Percentiles rank a stretch among this genome's conserved stretches.
phyloP scores from a whole-genome alignment of 768 basidiomycete species.

The Auricularia cornea region DNA sequence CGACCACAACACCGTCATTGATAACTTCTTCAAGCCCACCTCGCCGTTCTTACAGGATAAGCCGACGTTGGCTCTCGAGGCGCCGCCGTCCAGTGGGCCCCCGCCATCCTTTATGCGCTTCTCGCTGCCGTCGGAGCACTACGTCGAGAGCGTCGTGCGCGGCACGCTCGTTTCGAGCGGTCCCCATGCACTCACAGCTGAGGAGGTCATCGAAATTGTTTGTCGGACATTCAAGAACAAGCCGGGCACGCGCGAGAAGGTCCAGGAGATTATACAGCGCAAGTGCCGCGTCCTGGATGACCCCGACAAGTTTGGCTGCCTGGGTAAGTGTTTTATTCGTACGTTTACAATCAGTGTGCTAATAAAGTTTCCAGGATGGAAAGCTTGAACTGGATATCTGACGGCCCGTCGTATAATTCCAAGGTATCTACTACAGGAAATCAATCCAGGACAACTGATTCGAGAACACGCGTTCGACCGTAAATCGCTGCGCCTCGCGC shows the following conservation, averaged over 20 bases:
- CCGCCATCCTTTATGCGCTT: slow-evolving; percentile 29
- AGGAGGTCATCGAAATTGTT: slow-evolving; percentile 57
- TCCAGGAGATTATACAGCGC: slow-evolving; percentile 66
- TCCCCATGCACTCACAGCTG: slow-evolving; percentile 47
- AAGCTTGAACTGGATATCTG: background rate
- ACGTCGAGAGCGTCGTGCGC: slow-evolving; percentile 57
- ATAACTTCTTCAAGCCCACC: slow-evolving; percentile 56
- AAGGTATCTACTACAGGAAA: background rate
- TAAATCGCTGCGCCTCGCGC: slow-evolving; percentile 24
- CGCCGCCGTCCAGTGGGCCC: slow-evolving; percentile 8
- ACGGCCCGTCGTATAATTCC: background rate
- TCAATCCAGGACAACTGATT: slow-evolving; percentile 4
- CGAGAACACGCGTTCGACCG: slow-evolving; percentile 25
- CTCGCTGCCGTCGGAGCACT: slow-evolving; percentile 70
- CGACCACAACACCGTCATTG: slow-evolving; percentile 40
- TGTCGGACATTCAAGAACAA: slow-evolving; percentile 40
- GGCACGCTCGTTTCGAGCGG: slow-evolving; percentile 58
- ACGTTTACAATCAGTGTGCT: background rate
- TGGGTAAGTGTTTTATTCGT: background rate
- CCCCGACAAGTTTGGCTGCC: slow-evolving; percentile 26
- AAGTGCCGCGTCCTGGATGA: slow-evolving; percentile 55
- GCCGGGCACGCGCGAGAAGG: slow-evolving; percentile 64
- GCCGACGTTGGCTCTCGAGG: slow-evolving; percentile 27
- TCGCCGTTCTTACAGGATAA: slow-evolving; percentile 44
- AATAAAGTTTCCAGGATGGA: background rate